Evolutionary conservation across 306 rosid species (phyloP).

Genomic region (Castanea mollissima): DNA sequence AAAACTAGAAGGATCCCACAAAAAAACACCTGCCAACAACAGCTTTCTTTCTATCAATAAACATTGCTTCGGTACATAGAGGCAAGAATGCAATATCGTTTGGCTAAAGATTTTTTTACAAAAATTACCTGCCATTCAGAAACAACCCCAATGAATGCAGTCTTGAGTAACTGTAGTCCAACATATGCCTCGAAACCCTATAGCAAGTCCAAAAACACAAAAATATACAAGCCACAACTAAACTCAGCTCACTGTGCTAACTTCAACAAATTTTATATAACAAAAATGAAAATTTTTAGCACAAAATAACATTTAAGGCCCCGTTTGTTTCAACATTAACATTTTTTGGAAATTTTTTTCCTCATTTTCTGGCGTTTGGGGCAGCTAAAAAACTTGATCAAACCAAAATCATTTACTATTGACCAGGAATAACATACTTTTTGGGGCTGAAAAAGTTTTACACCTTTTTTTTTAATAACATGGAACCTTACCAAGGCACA

Average conservation of each 20-base stretch:
- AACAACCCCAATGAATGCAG: conserved; percentile 62
- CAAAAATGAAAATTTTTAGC: neutral
- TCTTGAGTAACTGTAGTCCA: conserved; percentile 71
- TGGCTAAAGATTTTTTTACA: neutral
- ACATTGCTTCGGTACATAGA: neutral
- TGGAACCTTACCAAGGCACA: no score
- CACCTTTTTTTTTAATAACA: no score
- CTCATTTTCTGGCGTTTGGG: no score
- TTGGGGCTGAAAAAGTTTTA: no score
- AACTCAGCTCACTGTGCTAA: neutral
- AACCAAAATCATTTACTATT: no score
- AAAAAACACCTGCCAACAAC: conserved; percentile 67
- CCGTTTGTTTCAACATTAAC: no score
- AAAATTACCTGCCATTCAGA: conserved; percentile 94
- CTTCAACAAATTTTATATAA: conserved; percentile 10
- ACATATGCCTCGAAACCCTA: conserved; percentile 95
- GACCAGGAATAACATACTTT: no score
- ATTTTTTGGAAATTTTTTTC: no score
- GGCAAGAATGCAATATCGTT: neutral
- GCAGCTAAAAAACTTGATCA: no score
- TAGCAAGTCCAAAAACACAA: conserved; percentile 21
- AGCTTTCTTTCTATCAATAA: conserved; percentile 15
- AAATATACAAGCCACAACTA: conserved; percentile 5
- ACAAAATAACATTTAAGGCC: neutral
- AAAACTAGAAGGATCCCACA: conserved; percentile 75